These are phyloP conservation scores for Falciphora oryzae DNA, from an alignment of 2,329 filamentous ascomycete genomes.

Conservation along the genomic window DNA sequence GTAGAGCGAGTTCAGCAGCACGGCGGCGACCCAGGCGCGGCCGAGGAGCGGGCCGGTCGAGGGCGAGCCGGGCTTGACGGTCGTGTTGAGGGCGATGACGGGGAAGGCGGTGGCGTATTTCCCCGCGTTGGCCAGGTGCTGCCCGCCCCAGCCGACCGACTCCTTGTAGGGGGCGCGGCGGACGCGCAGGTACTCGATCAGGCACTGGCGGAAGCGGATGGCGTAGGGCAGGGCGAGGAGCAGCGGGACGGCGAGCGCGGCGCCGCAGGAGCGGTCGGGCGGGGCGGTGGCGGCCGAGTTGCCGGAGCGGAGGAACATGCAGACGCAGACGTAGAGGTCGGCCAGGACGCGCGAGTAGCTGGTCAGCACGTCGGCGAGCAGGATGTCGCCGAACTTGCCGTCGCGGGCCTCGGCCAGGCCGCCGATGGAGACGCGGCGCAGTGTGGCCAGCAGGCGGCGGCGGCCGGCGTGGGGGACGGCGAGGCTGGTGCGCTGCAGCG, in stretches of 20 bases:
- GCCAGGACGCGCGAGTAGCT: conserved; percentile 90
- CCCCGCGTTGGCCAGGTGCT: conserved; percentile 86
- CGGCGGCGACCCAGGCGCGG: conserved; percentile 63
- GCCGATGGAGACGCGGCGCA: conserved; percentile 75
- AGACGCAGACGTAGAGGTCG: conserved; percentile 81
- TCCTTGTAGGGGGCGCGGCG: conserved; percentile 49
- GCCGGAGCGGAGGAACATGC: conserved; percentile 74
- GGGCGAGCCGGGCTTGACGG: conserved; percentile 20
- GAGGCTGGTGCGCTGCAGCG: conserved; percentile 53
- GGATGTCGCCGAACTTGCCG: conserved; percentile 89
- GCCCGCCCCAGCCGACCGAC: conserved; percentile 66
- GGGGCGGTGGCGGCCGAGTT: conserved; percentile 66
- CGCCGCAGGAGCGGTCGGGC: conserved; percentile 78
- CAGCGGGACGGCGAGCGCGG: conserved; percentile 71
- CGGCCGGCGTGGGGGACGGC: conserved; percentile 61
- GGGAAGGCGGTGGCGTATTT: conserved; percentile 96
- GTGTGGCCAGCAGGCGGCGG: conserved; percentile 65
- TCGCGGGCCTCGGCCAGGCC: conserved; percentile 81
- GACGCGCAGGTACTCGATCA: conserved; percentile 80
- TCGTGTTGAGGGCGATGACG: conserved; percentile 72
- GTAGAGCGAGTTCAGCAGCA: conserved; percentile 80
- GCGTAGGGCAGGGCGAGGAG: conserved; percentile 77
- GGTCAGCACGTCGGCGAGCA: conserved; percentile 90
- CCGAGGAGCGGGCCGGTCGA: conserved; percentile 35
- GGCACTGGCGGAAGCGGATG: conserved; percentile 85